Evolutionary conservation across 768 basidiomycete species (phyloP), one percentile per base, ranked within the genome.

Genomic region (Galerina sulciceps): DNA sequence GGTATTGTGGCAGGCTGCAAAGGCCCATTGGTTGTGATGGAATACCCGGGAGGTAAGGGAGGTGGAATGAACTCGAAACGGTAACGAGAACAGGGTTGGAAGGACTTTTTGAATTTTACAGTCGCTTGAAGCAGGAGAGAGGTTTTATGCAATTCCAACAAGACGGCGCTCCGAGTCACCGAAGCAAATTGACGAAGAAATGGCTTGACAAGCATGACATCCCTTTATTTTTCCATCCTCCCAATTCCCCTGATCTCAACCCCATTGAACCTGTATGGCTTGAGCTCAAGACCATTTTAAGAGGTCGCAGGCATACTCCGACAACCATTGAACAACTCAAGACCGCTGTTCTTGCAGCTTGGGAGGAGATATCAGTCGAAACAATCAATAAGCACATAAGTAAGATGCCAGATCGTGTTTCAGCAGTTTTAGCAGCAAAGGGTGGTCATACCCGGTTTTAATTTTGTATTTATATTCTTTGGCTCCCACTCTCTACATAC

Each of bases 211-310:
- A 60, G 22, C 49, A 68, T 58, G 13, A 41, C 18, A 63, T 74
- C 35, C 49, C 58, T 13, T 49, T 66, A 22, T 65, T 74, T 45
- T 38, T 22, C 17, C 71, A 72, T 53, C 72, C 71, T 3, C 56
- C 69, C 36, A 52, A 42, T 53, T 75, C 71, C 10, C 71, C 73
- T 14, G 67, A 74, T 60, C 43, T 73, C 43, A 67, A 60, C 42
- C 70, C 73, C 54, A 72, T 73, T 26, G 70, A 75, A 62, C 62
- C 59, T 15, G 34, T 73, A 9, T 75, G 73, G 73, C 63, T 65
- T n/a, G 57, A 63, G 46, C 67, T 73, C 36, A 73, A 73, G 57
- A 53, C 14, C 15, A 52, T 52, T 1, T 18, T 52, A 15, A 13
- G 50, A 14, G 17, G 6, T 6, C 35, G n/a, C n/a, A n/a, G n/a